Evolutionary conservation across 768 basidiomycete genomes (phyloP).

Genomic region (Tulasnella sp.): DNA sequence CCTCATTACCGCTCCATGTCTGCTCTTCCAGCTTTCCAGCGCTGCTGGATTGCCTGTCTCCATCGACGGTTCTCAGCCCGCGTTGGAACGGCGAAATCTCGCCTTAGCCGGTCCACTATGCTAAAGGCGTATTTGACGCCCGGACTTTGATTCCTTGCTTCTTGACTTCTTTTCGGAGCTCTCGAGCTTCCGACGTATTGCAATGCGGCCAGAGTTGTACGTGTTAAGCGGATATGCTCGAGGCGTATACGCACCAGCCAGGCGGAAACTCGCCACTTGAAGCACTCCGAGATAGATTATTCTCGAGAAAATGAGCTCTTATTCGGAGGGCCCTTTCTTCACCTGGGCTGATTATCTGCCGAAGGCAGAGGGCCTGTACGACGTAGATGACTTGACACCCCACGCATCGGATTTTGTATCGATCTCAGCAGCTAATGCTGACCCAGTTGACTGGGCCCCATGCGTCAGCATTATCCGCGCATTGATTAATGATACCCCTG

Average conservation of each 20-base stretch:
- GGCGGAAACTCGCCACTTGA: neutral
- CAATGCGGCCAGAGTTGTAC: neutral
- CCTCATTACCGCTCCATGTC: neutral
- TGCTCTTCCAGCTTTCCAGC: neutral
- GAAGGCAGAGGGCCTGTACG: neutral
- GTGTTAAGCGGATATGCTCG: neutral
- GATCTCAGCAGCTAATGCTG: neutral
- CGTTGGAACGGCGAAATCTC: no score
- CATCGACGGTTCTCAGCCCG: no score
- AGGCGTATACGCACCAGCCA: neutral
- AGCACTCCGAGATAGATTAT: neutral
- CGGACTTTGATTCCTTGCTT: no score
- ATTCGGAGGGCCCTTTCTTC: neutral
- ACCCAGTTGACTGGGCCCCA: no score
- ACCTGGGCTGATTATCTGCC: neutral
- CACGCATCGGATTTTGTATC: neutral
- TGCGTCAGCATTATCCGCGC: no score
- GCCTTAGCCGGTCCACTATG: no score
- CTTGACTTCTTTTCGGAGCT: no score
- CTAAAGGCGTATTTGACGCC: no score
- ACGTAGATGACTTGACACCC: neutral
- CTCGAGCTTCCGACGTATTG: neutral
- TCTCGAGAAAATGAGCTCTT: neutral
- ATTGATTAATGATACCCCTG: no score
- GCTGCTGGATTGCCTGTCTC: neutral